A percentile compares a stretch with the other conserved stretches of the same genome.
Conservation (phyloP, 2,329 filamentous ascomycete genomes). For the Ceratocystis cacaofunesta region DNA sequence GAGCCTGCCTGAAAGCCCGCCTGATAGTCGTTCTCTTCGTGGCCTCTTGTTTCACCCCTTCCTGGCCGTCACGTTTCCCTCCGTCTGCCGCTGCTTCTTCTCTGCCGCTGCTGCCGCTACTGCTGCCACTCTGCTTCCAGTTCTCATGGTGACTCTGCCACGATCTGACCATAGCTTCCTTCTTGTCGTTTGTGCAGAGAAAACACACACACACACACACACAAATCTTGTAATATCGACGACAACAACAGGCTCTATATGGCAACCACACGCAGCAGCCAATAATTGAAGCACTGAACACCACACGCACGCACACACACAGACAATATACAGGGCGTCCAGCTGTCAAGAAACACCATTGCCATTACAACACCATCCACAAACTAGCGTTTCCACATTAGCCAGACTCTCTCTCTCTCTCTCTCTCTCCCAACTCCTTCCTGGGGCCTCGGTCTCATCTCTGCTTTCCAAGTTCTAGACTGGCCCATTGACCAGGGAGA, state of each 20-base stretch:
- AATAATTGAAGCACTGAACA: background rate
- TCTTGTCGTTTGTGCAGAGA: background rate
- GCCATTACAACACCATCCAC: background rate
- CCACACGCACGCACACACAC: background rate
- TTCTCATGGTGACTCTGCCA: background rate
- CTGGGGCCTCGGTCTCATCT: background rate
- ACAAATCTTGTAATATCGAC: background rate
- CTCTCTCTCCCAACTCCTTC: background rate
- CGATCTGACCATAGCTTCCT: background rate
- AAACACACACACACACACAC: no score
- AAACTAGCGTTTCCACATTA: background rate
- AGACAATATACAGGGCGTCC: background rate
- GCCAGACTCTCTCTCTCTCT: background rate
- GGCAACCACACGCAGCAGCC: background rate
- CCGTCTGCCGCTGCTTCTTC: background rate
- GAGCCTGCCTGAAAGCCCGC: no score
- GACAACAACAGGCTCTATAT: background rate
- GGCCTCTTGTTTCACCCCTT: background rate
- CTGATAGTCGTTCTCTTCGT: background rate
- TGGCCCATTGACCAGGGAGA: constrained; percentile 10
- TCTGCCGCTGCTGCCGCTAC: background rate
- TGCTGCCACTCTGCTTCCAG: background rate
- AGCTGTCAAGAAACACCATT: background rate
- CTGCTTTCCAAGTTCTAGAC: constrained; percentile 1
- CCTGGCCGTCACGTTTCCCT: background rate